phyloP scores from a whole-genome alignment of 2,329 filamentous ascomycete genomes.

The Sclerotinia glacialis region DNA sequence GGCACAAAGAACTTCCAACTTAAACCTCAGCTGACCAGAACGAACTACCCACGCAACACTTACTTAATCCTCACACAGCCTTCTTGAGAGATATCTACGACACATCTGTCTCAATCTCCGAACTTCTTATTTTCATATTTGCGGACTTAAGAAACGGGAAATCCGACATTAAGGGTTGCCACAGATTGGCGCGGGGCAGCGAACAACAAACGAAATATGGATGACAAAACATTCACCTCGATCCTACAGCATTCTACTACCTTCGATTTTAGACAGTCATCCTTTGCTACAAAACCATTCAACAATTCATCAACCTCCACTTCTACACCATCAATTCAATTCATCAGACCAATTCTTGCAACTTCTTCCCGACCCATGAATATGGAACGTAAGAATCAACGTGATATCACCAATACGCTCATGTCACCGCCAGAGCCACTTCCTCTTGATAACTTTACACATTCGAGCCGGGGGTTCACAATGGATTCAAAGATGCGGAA shows the following conservation, averaged over 20 bases:
- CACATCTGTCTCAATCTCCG: constrained; percentile 12
- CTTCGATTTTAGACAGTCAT: constrained; percentile 33
- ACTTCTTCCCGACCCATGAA: constrained; percentile 29
- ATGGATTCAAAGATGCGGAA: constrained; percentile 34
- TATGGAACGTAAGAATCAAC: constrained; percentile 32
- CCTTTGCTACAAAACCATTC: constrained; percentile 28
- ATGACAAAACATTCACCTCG: constrained; percentile 29
- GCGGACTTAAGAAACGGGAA: constrained; percentile 18
- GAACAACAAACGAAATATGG: constrained; percentile 24
- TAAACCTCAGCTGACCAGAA: constrained; percentile 33
- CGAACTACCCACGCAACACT: constrained; percentile 23
- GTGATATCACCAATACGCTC: constrained; percentile 46
- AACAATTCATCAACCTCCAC: constrained; percentile 26
- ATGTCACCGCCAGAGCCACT: constrained; percentile 62
- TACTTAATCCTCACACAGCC: constrained; percentile 12
- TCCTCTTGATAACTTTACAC: constrained; percentile 51
- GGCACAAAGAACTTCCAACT: constrained; percentile 34
- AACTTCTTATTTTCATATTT: background rate
- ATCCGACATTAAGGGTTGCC: constrained; percentile 10
- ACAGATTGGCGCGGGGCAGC: constrained; percentile 20
- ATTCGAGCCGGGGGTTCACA: constrained; percentile 25
- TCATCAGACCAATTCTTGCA: constrained; percentile 30
- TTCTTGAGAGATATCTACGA: constrained; percentile 23
- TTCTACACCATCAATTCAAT: background rate
- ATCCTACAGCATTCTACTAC: constrained; percentile 35